Percentiles rank a stretch among this genome's conserved stretches.
Conservation (phyloP, 805 yeast genomes). For the Wickerhamiella kurtzmanii region DNA sequence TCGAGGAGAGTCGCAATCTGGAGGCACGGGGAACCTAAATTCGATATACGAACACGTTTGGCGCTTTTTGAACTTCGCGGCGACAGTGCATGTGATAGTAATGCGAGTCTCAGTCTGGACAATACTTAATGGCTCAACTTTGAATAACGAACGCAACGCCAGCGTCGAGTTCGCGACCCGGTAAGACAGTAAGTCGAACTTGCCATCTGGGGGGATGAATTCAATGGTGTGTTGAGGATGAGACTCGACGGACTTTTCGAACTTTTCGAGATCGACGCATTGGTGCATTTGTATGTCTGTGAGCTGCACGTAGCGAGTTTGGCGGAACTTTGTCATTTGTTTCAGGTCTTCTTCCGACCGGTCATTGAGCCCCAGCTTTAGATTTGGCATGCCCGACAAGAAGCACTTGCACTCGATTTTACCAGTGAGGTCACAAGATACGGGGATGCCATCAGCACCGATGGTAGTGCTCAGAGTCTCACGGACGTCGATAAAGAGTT, state of each 20-base stretch:
- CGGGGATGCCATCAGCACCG: constrained; percentile 38
- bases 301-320: constrained; percentile 27
- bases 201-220: constrained; percentile 80
- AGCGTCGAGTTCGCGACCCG: constrained; percentile 30
- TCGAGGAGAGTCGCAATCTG: constrained; percentile 44
- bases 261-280: constrained; percentile 62
- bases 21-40: constrained; percentile 51
- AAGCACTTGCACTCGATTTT: constrained; percentile 59
- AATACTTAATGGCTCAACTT: constrained; percentile 36
- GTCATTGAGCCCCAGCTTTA: constrained; percentile 59
- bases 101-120: constrained; percentile 30
- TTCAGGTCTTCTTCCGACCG: constrained; percentile 13
- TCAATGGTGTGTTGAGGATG: constrained; percentile 39
- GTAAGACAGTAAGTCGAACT: constrained; percentile 51
- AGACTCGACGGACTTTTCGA: constrained; percentile 29
- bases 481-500: constrained; percentile 73
- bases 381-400: constrained; percentile 80
- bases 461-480: constrained; percentile 61
- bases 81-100: constrained; percentile 37
- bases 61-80: constrained; percentile 51
- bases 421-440: constrained; percentile 59
- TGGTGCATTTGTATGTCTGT: constrained; percentile 74
- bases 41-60: constrained; percentile 47
- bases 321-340: constrained; percentile 17
- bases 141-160: constrained; percentile 34